Conservation (phyloP, 1,284 basidiomycete species). For the Moesziomyces parantarcticus region DNA sequence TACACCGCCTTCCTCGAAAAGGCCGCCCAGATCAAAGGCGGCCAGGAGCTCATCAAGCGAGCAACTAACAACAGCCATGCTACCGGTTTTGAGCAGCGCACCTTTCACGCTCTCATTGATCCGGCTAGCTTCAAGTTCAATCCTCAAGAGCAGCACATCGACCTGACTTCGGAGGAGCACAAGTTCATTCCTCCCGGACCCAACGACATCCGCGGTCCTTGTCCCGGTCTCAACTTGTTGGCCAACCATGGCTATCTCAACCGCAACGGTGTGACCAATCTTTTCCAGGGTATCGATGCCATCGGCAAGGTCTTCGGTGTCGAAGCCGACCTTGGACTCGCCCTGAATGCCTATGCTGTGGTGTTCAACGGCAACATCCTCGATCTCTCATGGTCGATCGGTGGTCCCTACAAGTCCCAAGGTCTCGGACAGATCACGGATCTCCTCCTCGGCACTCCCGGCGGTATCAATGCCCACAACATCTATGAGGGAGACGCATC, state of each 20-base stretch:
- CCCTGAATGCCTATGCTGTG: constrained; percentile 52
- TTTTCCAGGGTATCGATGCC: constrained; percentile 52
- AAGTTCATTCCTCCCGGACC: constrained; percentile 52
- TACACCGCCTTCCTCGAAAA: constrained; percentile 43
- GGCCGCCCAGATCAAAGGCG: constrained; percentile 36
- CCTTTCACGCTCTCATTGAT: constrained; percentile 41
- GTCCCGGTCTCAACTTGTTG: constrained; percentile 53
- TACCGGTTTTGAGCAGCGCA: constrained; percentile 32
- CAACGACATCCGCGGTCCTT: constrained; percentile 54
- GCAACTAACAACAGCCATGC: constrained; percentile 4
- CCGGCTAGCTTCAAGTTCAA: constrained; percentile 53
- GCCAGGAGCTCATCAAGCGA: constrained; percentile 19
- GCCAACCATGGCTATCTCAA: constrained; percentile 57
- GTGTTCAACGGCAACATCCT: constrained; percentile 59
- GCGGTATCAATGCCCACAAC: constrained; percentile 55
- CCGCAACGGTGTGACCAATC: constrained; percentile 48
- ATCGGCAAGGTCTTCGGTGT: constrained; percentile 52
- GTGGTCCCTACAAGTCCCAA: constrained; percentile 36
- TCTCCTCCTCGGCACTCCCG: constrained; percentile 40
- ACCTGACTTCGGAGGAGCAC: constrained; percentile 52
- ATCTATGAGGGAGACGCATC: constrained; percentile 56
- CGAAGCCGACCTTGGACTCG: constrained; percentile 37
- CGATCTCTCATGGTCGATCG: constrained; percentile 53
- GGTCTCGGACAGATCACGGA: constrained; percentile 45
- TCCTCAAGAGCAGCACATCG: constrained; percentile 39